phyloP scores from a whole-genome alignment of 495 filamentous ascomycete genomes.

The Annulohypoxylon maeteangense region DNA sequence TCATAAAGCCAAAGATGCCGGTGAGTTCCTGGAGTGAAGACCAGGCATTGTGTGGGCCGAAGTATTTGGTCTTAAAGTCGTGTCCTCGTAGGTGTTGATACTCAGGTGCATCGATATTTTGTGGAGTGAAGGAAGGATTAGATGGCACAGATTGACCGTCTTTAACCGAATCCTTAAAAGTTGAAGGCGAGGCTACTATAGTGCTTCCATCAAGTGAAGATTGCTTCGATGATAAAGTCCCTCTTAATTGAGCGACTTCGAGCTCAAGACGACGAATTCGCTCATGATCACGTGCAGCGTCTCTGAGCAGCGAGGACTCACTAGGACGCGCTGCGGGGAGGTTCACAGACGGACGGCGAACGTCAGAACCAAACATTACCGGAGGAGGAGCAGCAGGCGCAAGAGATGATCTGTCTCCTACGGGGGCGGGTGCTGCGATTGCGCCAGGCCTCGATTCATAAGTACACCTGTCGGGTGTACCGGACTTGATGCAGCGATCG shows the following conservation, averaged over 20 bases:
- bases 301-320: conserved; percentile 28
- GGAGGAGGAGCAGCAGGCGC: conserved; percentile 12
- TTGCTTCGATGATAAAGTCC: conserved; percentile 51
- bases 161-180: conserved; percentile 44
- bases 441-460: conserved; percentile 60
- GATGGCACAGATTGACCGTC: conserved; percentile 36
- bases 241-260: conserved; percentile 60
- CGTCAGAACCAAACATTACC: conserved; percentile 28
- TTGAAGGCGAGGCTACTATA: conserved; percentile 46
- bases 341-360: conserved; percentile 34
- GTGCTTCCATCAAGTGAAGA: conserved; percentile 51
- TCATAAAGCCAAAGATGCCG: conserved; percentile 53
- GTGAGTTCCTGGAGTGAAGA: conserved; percentile 52
- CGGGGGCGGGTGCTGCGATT: background rate
- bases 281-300: conserved; percentile 54
- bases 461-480: conserved; percentile 59
- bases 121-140: conserved; percentile 37
- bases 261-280: conserved; percentile 61
- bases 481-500: conserved; percentile 62
- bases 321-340: conserved; percentile 41
- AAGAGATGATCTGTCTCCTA: conserved; percentile 26
- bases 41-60: conserved; percentile 61
- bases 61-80: conserved; percentile 61
- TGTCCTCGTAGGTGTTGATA: conserved; percentile 42
- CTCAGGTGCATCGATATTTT: conserved; percentile 40